These are phyloP conservation scores for Madurella fahalii DNA, from an alignment of 2,329 filamentous ascomycete genomes.

Conservation along the genomic window DNA sequence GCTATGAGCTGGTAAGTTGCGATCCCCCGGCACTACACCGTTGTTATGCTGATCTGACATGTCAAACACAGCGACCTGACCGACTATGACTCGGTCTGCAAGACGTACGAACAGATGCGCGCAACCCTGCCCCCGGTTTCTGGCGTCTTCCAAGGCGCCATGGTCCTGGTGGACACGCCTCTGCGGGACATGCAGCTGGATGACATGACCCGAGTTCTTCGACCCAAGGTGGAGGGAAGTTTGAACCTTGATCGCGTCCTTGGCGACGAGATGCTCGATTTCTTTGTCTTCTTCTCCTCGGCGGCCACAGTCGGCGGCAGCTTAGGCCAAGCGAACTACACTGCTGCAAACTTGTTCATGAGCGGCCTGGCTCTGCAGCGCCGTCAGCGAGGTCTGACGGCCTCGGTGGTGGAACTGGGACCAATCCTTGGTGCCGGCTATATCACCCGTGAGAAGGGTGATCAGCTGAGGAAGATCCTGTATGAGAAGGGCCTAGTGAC, in stretches of 20 bases:
- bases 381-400: slow-evolving; percentile 15
- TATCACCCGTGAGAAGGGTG: neutral
- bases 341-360: slow-evolving; percentile 35
- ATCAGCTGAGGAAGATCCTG: neutral
- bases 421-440: slow-evolving; percentile 15
- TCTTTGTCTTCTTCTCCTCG: slow-evolving; percentile 41
- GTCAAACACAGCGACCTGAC: slow-evolving; percentile 15
- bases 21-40: too few relatives aligned
- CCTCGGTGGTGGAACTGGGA: slow-evolving; percentile 14
- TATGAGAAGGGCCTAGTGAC: neutral
- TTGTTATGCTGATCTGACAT: too few relatives aligned
- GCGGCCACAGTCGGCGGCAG: slow-evolving; percentile 42
- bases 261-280: slow-evolving; percentile 26
- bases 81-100: slow-evolving; percentile 7
- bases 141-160: slow-evolving; percentile 25
- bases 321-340: slow-evolving; percentile 41
- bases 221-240: slow-evolving; percentile 27
- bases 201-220: slow-evolving; percentile 17
- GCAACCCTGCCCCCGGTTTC: slow-evolving; percentile 19
- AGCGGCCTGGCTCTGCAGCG: slow-evolving; percentile 16
- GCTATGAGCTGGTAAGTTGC: too few relatives aligned
- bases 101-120: slow-evolving; percentile 7
- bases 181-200: slow-evolving; percentile 24
- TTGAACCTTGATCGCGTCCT: slow-evolving; percentile 28
- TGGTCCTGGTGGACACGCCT: slow-evolving; percentile 24